Conservation (phyloP, 352 stramenopile genomes). For the Elongisporangium senticosum region DNA sequence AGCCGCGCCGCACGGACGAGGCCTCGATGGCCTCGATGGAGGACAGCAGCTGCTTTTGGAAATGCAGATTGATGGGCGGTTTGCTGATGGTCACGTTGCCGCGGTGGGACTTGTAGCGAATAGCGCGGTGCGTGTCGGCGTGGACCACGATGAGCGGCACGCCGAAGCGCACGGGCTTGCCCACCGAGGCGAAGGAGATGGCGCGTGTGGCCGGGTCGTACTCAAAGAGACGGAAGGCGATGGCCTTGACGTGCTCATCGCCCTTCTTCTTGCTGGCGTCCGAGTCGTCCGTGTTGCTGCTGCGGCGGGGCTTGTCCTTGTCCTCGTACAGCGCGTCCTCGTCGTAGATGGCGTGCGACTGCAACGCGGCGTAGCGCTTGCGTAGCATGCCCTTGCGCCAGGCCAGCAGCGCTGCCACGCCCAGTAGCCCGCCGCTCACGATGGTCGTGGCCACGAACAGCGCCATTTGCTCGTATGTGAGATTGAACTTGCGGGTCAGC, state of each 20-base stretch:
- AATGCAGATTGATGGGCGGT: conserved; percentile 60
- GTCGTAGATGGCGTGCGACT: conserved; percentile 52
- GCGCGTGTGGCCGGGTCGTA: conserved; percentile 46
- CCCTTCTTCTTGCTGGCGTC: conserved; percentile 7
- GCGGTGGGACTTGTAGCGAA: conserved; percentile 47
- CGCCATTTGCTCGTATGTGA: conserved; percentile 74
- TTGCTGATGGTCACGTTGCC: conserved; percentile 64
- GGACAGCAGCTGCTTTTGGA: conserved; percentile 45
- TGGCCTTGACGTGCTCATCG: conserved; percentile 19
- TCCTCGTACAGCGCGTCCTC: conserved; percentile 4
- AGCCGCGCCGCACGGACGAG: conserved; percentile 21
- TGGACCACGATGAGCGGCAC: conserved; percentile 54
- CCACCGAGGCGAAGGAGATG: conserved; percentile 44
- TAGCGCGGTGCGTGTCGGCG: conserved; percentile 53
- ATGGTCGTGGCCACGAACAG: conserved; percentile 47
- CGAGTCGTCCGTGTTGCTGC: conserved; percentile 12
- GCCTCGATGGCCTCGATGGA: conserved; percentile 46
- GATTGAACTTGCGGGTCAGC: conserved; percentile 64
- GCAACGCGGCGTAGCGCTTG: conserved; percentile 66
- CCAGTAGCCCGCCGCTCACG: conserved; percentile 48
- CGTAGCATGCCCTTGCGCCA: conserved; percentile 66
- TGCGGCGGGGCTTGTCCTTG: conserved; percentile 5
- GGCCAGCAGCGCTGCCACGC: conserved; percentile 61
- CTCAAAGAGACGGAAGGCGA: conserved; percentile 69
- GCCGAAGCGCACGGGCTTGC: conserved; percentile 52